These are phyloP conservation scores for Elaeagnus macrophylla DNA, from an alignment of 306 rosid genomes.

Conservation along the genomic window DNA sequence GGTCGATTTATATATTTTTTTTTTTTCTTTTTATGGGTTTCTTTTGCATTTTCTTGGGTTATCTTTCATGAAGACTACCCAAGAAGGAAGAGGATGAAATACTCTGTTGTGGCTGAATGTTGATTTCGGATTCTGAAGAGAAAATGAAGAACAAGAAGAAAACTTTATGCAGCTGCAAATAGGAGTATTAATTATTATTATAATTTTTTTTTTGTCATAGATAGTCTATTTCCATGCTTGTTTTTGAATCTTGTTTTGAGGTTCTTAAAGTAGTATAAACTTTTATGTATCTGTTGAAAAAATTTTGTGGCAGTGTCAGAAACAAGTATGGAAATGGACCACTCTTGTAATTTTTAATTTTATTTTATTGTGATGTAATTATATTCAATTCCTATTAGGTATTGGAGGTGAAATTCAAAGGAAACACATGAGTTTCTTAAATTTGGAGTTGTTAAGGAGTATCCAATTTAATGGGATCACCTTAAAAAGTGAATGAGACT, in stretches of 20 bases:
- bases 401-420: slow-evolving; percentile 31
- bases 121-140: too few relatives aligned
- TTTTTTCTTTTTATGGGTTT: too few relatives aligned
- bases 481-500: slow-evolving; percentile 9
- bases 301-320: slow-evolving; percentile 30
- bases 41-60: too few relatives aligned
- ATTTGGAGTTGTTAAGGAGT: slow-evolving; percentile 31
- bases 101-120: too few relatives aligned
- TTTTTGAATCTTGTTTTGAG: slow-evolving; percentile 23
- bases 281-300: slow-evolving; percentile 16
- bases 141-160: too few relatives aligned
- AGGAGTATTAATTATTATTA: background rate
- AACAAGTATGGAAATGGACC: slow-evolving; percentile 75
- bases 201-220: background rate
- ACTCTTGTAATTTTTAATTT: background rate
- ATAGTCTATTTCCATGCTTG: slow-evolving; percentile 57
- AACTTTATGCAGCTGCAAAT: too few relatives aligned
- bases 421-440: slow-evolving; percentile 74
- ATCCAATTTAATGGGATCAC: slow-evolving; percentile 12
- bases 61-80: too few relatives aligned
- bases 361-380: background rate
- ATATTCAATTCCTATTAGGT: background rate
- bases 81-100: too few relatives aligned
- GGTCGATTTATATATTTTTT: too few relatives aligned
- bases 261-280: background rate